Evolutionary conservation across 495 filamentous ascomycete genomes (phyloP).

Genomic region (Lichina pygmaea): DNA sequence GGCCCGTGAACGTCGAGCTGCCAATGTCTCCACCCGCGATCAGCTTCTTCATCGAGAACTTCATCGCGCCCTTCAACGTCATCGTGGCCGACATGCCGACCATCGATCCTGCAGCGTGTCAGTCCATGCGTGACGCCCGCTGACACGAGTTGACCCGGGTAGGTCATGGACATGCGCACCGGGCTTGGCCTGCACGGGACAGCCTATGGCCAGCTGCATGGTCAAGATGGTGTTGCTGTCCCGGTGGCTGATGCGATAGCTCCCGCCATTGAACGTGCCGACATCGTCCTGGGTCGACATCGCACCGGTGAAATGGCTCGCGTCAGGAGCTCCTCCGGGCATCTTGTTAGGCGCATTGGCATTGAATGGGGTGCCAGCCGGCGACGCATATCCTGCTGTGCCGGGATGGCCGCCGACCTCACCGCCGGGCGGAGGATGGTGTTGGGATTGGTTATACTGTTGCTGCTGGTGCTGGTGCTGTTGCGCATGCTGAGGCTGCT

Average conservation of each 20-base stretch:
- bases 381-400: slow-evolving; percentile 1
- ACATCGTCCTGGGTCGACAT: slow-evolving; percentile 43
- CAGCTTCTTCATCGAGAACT: slow-evolving; percentile 67
- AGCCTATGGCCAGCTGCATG: slow-evolving; percentile 68
- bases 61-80: slow-evolving; percentile 50
- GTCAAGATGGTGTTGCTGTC: slow-evolving; percentile 80
- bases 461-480: slow-evolving; percentile 6
- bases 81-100: slow-evolving; percentile 83
- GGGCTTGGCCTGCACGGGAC: slow-evolving; percentile 56
- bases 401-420: slow-evolving; percentile 3
- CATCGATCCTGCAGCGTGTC: slow-evolving; percentile 35
- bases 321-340: slow-evolving; percentile 19
- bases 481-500: slow-evolving; percentile 3
- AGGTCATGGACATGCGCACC: slow-evolving; percentile 18
- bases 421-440: slow-evolving; percentile 5
- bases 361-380: slow-evolving; percentile 2
- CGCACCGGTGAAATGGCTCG: slow-evolving; percentile 31
- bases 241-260: slow-evolving; percentile 75
- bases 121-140: not conserved
- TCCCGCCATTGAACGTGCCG: slow-evolving; percentile 89
- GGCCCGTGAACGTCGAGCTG: slow-evolving; percentile 63
- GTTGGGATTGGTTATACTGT: slow-evolving; percentile 1
- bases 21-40: slow-evolving; percentile 58
- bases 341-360: slow-evolving; percentile 6
- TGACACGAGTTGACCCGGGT: too few relatives aligned